Base-by-base conservation (phyloP, 441 rosid species). In the Codiaeum variegatum region DNA sequence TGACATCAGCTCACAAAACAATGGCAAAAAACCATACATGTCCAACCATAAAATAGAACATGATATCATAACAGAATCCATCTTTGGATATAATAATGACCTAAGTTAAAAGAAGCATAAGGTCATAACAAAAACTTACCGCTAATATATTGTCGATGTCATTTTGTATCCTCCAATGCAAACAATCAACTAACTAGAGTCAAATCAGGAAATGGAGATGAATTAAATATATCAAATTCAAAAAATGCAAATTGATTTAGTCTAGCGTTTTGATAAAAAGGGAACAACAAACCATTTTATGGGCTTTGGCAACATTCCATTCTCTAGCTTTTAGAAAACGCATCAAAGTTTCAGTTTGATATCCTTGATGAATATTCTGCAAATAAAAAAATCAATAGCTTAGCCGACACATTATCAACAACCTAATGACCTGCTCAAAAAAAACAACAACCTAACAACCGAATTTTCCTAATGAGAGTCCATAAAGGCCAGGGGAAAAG, bases 301-400 rank as follows among this genome's bases (percentile, higher is more conserved):
- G 88, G 70, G 99, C 97, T 84, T 94, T 92, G 72, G 76, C 34
- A 73, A 91, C 86, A 81, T 87, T 90, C 84, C 92, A 84, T 36
- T 92, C 99, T 78, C 99, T 82, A 44, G 98, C 99, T 80, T 88
- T 92, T 40, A 94, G 86, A 82, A 94, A 94, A 29, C 98, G 99
- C 55, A 58, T 76, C 84, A 92, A 83, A 65, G 85, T 88, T 86
- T 91, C 97, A 34, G 85, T 78, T 73, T 60, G 67, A 75, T 83
- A 87, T 52, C 99, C 98, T 83, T 90, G 97, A 83, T 94, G 96
- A 46, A 92, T 58, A 72, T 82, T 92, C 99, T 94, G 87, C 77
- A 79, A 68, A 69, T 64, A 52, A 66, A 69, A 69, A 28, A 70
- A 67, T 75, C 13, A 66, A 59, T n/a, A n/a, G 19, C 19, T 75